These are phyloP conservation scores for Baorangia bicolor DNA, from an alignment of 768 basidiomycete species.

Conservation along the genomic window DNA sequence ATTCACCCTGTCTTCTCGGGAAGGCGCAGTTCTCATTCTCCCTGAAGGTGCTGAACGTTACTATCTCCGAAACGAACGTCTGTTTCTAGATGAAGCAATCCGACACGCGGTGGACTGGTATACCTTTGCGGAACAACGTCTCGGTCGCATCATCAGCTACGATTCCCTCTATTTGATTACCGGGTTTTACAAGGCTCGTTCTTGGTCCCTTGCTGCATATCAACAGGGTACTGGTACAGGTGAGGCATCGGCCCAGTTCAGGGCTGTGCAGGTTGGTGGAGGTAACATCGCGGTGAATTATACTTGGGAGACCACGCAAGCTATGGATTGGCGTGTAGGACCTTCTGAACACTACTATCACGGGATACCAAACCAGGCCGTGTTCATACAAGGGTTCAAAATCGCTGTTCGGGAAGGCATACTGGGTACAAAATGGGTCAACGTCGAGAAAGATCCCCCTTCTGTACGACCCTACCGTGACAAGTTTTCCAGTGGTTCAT, in stretches of 20 bases:
- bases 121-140: constrained; percentile 20
- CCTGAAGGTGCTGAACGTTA: constrained; percentile 29
- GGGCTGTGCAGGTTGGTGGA: constrained; percentile 6
- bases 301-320: constrained; percentile 14
- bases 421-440: constrained; percentile 1
- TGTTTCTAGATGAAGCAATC: constrained; percentile 22
- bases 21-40: constrained; percentile 34
- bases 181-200: constrained; percentile 7
- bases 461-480: not conserved
- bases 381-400: constrained; percentile 25
- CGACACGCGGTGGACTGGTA: constrained; percentile 30
- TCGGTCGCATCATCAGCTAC: constrained; percentile 19
- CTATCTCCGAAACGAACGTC: constrained; percentile 21
- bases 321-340: constrained; percentile 7
- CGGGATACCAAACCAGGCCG: constrained; percentile 18
- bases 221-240: not conserved
- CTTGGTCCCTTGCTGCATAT: constrained; percentile 31
- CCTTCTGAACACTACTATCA: not conserved
- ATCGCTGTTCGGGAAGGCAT: constrained; percentile 4
- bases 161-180: constrained; percentile 27
- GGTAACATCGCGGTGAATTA: constrained; percentile 15
- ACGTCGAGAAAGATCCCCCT: not conserved
- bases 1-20: constrained; percentile 15
- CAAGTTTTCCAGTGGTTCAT: not conserved
- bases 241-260: constrained; percentile 9